Conservation (phyloP, 352 stramenopile species). For the Phytopythium delawarense region DNA sequence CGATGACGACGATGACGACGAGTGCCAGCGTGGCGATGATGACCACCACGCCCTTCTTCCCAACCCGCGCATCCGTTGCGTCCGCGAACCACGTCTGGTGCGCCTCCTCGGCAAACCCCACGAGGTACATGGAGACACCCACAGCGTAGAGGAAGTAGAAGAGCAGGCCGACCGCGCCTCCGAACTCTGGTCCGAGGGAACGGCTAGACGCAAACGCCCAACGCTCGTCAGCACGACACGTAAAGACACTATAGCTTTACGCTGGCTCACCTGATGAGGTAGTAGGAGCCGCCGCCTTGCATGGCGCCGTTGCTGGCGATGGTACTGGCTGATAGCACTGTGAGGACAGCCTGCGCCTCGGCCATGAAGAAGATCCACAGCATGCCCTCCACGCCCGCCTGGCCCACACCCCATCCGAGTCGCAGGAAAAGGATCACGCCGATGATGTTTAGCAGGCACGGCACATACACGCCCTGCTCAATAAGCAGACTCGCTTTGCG, state of each 20-base stretch:
- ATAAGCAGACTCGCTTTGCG: not conserved
- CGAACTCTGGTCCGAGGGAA: conserved; percentile 79
- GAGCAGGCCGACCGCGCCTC: conserved; percentile 84
- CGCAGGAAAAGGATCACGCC: conserved; percentile 89
- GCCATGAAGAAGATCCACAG: conserved; percentile 67
- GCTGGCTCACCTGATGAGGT: conserved; percentile 34
- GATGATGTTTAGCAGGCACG: conserved; percentile 89
- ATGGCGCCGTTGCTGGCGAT: conserved; percentile 88
- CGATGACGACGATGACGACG: conserved; percentile 43
- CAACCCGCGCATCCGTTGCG: conserved; percentile 23
- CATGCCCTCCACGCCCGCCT: conserved; percentile 76
- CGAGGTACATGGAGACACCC: conserved; percentile 70
- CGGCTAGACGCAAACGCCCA: conserved; percentile 26
- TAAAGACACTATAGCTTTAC: not conserved
- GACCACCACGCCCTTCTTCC: conserved; percentile 38
- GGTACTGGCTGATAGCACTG: conserved; percentile 69
- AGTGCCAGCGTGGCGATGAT: conserved; percentile 46
- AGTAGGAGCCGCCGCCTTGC: conserved; percentile 60
- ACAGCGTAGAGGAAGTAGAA: conserved; percentile 88
- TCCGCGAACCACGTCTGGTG: conserved; percentile 51
- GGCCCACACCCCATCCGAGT: conserved; percentile 78
- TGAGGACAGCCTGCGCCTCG: conserved; percentile 63
- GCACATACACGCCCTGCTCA: conserved; percentile 74
- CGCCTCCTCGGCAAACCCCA: conserved; percentile 72
- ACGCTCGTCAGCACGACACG: not conserved